Conservation (phyloP, 1,139 yeast species). For the Sugiyamaella pinicola region DNA sequence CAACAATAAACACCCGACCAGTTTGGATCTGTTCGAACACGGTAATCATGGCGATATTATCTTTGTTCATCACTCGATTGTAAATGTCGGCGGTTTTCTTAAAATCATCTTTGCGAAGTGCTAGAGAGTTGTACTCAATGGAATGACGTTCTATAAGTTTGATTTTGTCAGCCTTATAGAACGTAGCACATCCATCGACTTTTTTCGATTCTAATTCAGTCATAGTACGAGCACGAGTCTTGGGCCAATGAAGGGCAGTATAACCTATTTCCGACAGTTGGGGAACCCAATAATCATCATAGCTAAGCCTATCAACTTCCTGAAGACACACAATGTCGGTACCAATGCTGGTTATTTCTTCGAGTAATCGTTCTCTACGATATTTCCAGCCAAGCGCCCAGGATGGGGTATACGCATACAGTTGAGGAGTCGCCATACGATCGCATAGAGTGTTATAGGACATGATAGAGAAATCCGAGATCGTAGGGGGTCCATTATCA, state of each 20-base stretch:
- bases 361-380: constrained; percentile 71
- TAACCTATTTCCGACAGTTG: constrained; percentile 73
- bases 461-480: constrained; percentile 64
- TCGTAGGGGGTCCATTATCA: constrained; percentile 4
- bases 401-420: constrained; percentile 93
- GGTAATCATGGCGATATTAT: constrained; percentile 84
- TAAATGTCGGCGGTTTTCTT: constrained; percentile 93
- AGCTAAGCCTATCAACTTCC: constrained; percentile 89
- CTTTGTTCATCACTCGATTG: constrained; percentile 95
- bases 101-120: constrained; percentile 84
- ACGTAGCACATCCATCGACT: constrained; percentile 97
- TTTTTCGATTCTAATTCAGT: constrained; percentile 72
- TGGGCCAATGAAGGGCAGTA: constrained; percentile 77
- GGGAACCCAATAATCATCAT: constrained; percentile 84
- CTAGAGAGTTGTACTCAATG: constrained; percentile 85
- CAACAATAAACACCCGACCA: constrained; percentile 72
- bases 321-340: constrained; percentile 88
- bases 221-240: constrained; percentile 94
- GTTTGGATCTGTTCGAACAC: constrained; percentile 71
- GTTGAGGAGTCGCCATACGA: constrained; percentile 87
- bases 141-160: constrained; percentile 68
- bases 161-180: constrained; percentile 71
- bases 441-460: constrained; percentile 93
- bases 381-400: constrained; percentile 98
- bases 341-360: constrained; percentile 65